Percentiles rank a stretch among this genome's conserved stretches.
Conservation (phyloP, 352 stramenopile genomes). For the Phytopythium delawarense region DNA sequence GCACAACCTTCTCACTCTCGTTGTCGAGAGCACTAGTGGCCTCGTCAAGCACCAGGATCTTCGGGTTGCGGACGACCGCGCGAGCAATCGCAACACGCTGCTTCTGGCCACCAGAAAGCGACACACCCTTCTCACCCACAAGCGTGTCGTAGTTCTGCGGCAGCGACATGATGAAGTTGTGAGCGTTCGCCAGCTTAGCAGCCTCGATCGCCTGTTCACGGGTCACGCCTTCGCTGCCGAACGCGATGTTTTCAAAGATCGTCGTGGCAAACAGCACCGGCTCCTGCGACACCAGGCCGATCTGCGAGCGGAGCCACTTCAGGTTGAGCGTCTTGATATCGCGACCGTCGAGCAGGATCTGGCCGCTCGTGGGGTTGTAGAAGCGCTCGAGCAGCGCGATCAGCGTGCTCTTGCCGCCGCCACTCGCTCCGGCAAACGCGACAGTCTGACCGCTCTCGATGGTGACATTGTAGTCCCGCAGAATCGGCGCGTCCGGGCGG, state of each 20-base stretch:
- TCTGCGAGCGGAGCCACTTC: constrained; percentile 59
- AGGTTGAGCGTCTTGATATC: constrained; percentile 80
- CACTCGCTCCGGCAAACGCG: constrained; percentile 25
- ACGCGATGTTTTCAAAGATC: constrained; percentile 90
- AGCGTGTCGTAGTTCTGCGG: too few species aligned
- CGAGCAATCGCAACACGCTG: too few species aligned
- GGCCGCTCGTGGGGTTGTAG: constrained; percentile 78
- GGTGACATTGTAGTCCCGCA: constrained; percentile 28
- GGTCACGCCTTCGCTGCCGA: constrained; percentile 50
- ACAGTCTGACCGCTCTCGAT: constrained; percentile 31
- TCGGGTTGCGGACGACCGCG: too few species aligned
- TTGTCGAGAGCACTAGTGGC: too few species aligned
- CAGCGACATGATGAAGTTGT: too few species aligned
- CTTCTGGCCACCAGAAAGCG: too few species aligned
- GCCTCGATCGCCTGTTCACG: constrained; percentile 57
- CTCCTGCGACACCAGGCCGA: constrained; percentile 78
- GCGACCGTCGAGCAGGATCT: constrained; percentile 75
- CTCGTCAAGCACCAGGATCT: too few species aligned
- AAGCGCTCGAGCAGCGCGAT: constrained; percentile 74
- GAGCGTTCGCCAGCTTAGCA: too few species aligned
- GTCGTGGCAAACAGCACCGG: constrained; percentile 88
- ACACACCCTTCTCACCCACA: too few species aligned
- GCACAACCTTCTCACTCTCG: too few species aligned
- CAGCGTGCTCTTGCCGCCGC: constrained; percentile 41
- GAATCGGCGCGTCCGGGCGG: constrained; percentile 30